Evolutionary conservation across 1,284 basidiomycete genomes (phyloP), one percentile per base, ranked within the genome.

Genomic region (Inonotus obliquus): DNA sequence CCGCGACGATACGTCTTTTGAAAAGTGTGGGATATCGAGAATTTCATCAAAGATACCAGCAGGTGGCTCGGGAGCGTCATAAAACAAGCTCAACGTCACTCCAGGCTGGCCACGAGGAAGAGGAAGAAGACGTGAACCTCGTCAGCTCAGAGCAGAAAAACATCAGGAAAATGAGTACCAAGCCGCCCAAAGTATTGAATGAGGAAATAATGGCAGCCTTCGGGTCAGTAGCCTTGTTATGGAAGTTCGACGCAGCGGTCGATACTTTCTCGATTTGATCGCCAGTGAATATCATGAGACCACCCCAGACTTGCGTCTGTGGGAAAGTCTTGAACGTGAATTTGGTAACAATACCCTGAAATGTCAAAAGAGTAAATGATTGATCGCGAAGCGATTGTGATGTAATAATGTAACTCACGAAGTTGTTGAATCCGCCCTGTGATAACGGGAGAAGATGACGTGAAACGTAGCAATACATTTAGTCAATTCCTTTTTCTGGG

Each of bases 271-370:
- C 70, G 11, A 81, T 67, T 4, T 75, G 64, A 17, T 75, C 69
- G 3, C 57, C 69, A 11, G 73, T 75, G 63, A 79, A 79, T 1
- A 72, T 73, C 17, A 84, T 76, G 0, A 78, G 63, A 1, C 86
- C 86, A 23, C 85, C 86, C 85, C 85, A 87, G 58, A 87, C 79
- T 67, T 81, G 68, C 1, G 75, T 75, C 69, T 85, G 83, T 25
- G 82, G 78, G 69, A 78, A 77, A 0, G 81, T 75, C 64, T 79
- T 76, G 29, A 87, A 65, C 0, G 78, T 83, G 69, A 86, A 83
- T 56, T 76, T 77, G 1, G 83, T 86, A 4, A 86, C 83, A 38
- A 86, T 81, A 1, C 84, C 85, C 84, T 86, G 32, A 47, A 19
- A 25, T 51, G 14, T 41, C 23, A n/a, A 17, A 9, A 14, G 17